Percentiles rank a stretch among this genome's conserved stretches.
Conservation (phyloP, 2,329 filamentous ascomycete species). For the Taxawa tesnikishii region DNA sequence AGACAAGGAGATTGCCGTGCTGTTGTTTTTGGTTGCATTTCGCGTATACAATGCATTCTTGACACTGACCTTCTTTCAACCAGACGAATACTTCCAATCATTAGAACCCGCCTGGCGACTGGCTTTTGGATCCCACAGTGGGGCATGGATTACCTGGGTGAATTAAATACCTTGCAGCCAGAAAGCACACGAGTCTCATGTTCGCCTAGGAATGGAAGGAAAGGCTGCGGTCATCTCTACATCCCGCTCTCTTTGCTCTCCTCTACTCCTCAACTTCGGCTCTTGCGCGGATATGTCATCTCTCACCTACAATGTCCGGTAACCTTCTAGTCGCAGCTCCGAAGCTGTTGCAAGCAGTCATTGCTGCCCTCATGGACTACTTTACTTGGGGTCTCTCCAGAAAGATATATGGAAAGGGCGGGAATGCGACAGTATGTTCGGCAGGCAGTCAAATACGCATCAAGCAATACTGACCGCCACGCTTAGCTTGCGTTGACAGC, state of each 20-base stretch:
- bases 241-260: slow-evolving; percentile 74
- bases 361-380: slow-evolving; percentile 70
- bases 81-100: slow-evolving; percentile 94
- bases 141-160: slow-evolving; percentile 96
- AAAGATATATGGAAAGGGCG: slow-evolving; percentile 56
- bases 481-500: slow-evolving; percentile 57
- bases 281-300: slow-evolving; percentile 41
- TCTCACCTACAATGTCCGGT: slow-evolving; percentile 45
- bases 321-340: slow-evolving; percentile 61
- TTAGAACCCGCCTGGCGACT: slow-evolving; percentile 89
- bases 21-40: slow-evolving; percentile 44
- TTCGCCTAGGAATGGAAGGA: slow-evolving; percentile 72
- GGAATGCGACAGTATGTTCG: slow-evolving; percentile 53
- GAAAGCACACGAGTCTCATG: not conserved
- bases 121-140: slow-evolving; percentile 63
- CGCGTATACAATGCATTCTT: slow-evolving; percentile 70
- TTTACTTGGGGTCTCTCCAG: slow-evolving; percentile 76
- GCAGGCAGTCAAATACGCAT: not conserved
- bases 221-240: slow-evolving; percentile 76
- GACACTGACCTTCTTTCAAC: slow-evolving; percentile 87
- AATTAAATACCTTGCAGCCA: slow-evolving; percentile 5
- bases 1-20: slow-evolving; percentile 6
- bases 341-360: slow-evolving; percentile 60
- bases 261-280: slow-evolving; percentile 54
- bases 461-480: slow-evolving; percentile 6